Evolutionary conservation across 2,329 filamentous ascomycete species (phyloP).

Genomic region (Pezicula neosporulosa): DNA sequence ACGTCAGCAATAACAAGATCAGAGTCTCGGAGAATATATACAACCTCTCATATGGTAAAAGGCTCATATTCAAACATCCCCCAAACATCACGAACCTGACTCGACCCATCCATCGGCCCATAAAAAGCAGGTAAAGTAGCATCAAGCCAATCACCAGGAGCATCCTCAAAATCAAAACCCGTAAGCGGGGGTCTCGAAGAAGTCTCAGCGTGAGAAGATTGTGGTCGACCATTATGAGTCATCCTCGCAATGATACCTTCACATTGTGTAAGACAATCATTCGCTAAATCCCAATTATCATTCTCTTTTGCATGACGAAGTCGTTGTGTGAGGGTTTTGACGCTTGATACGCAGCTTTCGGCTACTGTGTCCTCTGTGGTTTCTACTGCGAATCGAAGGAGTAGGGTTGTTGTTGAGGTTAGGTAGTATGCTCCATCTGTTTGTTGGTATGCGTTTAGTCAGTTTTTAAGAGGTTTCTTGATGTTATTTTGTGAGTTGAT

Average conservation of each 20-base stretch:
- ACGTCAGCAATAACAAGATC: no score
- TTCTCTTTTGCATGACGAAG: slow-evolving; percentile 18
- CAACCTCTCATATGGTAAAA: neutral
- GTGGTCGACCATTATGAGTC: neutral
- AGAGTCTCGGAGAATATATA: no score
- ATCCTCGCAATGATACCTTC: slow-evolving; percentile 3
- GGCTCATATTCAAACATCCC: neutral
- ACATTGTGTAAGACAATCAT: slow-evolving; percentile 32
- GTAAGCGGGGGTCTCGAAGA: neutral
- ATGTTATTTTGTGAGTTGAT: neutral
- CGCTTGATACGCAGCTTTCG: slow-evolving; percentile 6
- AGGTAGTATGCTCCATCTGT: slow-evolving; percentile 28
- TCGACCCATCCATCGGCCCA: neutral
- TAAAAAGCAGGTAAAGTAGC: neutral
- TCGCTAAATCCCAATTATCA: slow-evolving; percentile 19
- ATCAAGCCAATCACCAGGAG: slow-evolving; percentile 1
- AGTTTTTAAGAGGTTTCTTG: neutral
- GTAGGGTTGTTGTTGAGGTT: slow-evolving; percentile 18
- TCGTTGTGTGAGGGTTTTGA: slow-evolving; percentile 8
- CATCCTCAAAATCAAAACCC: neutral
- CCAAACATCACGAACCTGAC: slow-evolving; percentile 1
- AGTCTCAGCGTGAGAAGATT: neutral
- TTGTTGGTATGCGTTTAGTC: no score
- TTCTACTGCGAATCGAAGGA: slow-evolving; percentile 18
- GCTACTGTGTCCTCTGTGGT: slow-evolving; percentile 7